Evolutionary conservation across 2,329 filamentous ascomycete genomes (phyloP).

Genomic region (Fusarium dlaminii): DNA sequence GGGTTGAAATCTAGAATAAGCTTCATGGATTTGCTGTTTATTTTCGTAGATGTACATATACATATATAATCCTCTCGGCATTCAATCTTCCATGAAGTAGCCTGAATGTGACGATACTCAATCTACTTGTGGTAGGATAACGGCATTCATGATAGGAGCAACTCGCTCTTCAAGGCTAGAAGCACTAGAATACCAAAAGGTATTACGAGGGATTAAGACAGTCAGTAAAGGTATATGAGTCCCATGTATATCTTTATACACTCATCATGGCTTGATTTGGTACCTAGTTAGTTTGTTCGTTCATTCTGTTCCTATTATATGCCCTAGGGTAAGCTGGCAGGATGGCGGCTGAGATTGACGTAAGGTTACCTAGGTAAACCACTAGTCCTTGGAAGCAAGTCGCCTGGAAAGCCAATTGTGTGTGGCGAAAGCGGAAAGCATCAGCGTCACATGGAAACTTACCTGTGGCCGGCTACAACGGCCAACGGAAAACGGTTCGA

Average conservation of each 20-base stretch:
- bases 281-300: background rate
- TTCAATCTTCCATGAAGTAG: background rate
- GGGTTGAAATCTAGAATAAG: no score
- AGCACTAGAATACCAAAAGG: background rate
- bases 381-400: background rate
- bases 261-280: background rate
- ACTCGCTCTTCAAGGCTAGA: background rate
- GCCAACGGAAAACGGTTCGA: constrained; percentile 1
- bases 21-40: background rate
- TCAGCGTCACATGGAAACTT: constrained; percentile 33
- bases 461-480: constrained; percentile 5
- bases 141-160: no score
- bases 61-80: no score
- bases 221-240: no score
- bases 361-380: background rate
- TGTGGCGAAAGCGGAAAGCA: constrained; percentile 26
- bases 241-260: background rate
- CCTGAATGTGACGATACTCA: background rate
- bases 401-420: background rate
- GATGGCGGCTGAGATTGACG: background rate
- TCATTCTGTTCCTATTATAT: background rate
- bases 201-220: background rate
- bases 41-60: background rate
- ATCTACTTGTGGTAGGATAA: background rate
- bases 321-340: background rate